These are phyloP conservation scores for Tremellales sp. DNA, from an alignment of 1,284 basidiomycete species.

Conservation along the genomic window DNA sequence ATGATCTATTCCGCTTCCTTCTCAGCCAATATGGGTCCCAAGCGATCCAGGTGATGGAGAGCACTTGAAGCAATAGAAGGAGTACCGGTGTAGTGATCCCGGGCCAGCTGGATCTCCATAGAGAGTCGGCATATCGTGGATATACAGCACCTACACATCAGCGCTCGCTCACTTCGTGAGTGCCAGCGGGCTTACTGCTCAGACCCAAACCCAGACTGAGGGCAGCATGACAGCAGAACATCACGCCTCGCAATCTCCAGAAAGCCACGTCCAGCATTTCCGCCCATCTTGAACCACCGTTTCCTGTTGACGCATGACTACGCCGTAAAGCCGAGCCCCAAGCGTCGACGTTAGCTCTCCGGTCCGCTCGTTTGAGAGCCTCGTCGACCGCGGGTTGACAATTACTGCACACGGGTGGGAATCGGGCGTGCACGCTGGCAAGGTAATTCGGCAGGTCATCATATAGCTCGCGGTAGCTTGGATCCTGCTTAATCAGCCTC, in stretches of 20 bases:
- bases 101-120: neutral
- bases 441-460: slow-evolving; percentile 66
- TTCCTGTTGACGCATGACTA: neutral
- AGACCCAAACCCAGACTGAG: slow-evolving; percentile 14
- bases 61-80: slow-evolving; percentile 7
- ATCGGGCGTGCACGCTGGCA: slow-evolving; percentile 68
- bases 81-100: neutral
- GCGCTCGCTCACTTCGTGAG: neutral
- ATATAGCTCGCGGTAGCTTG: slow-evolving; percentile 61
- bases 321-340: slow-evolving; percentile 48
- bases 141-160: neutral
- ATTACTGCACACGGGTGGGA: slow-evolving; percentile 73
- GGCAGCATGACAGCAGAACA: slow-evolving; percentile 13
- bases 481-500: slow-evolving; percentile 54
- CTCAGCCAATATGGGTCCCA: slow-evolving; percentile 43
- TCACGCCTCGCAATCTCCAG: slow-evolving; percentile 25
- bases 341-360: slow-evolving; percentile 73
- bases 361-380: slow-evolving; percentile 68
- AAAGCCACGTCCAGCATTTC: slow-evolving; percentile 14
- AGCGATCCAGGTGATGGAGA: slow-evolving; percentile 34
- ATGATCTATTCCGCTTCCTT: slow-evolving; percentile 6
- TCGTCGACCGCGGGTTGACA: slow-evolving; percentile 76
- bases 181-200: slow-evolving; percentile 12
- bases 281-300: neutral
- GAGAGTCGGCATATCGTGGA: neutral